These are phyloP conservation scores for Sphaerulina vaccinii DNA, from an alignment of 2,329 filamentous ascomycete species.

Conservation along the genomic window DNA sequence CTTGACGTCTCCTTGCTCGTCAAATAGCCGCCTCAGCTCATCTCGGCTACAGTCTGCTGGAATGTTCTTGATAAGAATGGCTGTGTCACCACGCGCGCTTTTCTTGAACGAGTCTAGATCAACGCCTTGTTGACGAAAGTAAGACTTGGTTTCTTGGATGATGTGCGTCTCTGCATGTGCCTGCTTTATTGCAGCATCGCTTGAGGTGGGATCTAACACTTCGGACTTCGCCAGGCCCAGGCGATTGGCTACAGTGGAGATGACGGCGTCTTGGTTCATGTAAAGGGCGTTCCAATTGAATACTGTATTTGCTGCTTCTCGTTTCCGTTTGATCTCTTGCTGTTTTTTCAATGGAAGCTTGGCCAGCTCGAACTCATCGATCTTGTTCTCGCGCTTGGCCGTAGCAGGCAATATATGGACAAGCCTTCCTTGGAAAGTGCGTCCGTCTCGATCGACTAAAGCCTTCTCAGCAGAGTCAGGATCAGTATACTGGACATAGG, in stretches of 20 bases:
- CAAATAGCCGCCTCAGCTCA: constrained; percentile 77
- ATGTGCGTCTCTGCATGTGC: constrained; percentile 93
- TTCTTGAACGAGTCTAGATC: constrained; percentile 90
- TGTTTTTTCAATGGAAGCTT: constrained; percentile 95
- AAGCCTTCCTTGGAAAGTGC: constrained; percentile 87
- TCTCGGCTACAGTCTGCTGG: constrained; percentile 76
- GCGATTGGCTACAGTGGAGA: constrained; percentile 81
- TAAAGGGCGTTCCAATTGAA: constrained; percentile 99
- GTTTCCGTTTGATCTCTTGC: constrained; percentile 81
- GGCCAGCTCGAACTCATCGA: constrained; percentile 86
- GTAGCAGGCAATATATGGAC: constrained; percentile 85
- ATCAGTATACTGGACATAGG: constrained; percentile 76
- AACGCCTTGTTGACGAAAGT: constrained; percentile 83
- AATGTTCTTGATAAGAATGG: constrained; percentile 93
- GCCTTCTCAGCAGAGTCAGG: constrained; percentile 73
- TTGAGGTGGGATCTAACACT: constrained; percentile 89
- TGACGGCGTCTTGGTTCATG: constrained; percentile 92
- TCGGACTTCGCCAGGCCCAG: constrained; percentile 89
- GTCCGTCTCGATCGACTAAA: constrained; percentile 75
- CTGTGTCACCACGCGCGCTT: constrained; percentile 77
- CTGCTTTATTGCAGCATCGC: constrained; percentile 93
- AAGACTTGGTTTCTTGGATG: constrained; percentile 93
- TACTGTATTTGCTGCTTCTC: constrained; percentile 70
- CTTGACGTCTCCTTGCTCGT: constrained; percentile 78
- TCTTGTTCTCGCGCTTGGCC: constrained; percentile 73